Base-by-base conservation (phyloP, 192 early-diverging fungal genomes). In the Entophlyctis luteolus region DNA sequence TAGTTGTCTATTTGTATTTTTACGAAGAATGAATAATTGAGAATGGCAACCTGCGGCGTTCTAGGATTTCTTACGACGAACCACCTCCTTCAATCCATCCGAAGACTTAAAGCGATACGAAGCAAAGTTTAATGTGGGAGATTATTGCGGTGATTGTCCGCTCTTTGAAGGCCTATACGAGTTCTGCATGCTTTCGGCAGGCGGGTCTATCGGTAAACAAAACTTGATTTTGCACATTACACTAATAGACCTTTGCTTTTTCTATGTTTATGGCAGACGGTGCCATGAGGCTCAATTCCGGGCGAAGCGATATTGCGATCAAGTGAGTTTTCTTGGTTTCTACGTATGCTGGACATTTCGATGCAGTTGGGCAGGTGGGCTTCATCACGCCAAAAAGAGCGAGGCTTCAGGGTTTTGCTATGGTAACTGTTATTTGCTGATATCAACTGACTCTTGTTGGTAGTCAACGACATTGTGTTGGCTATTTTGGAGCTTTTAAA, bases 361-460 rank as follows among this genome's bases (percentile, higher is more conserved):
- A 27, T 2, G 8, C 22, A 67, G 65, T 74, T 99, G 97, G 97
- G 93, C 89, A 10, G 97, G 97, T 65, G 97, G 97, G n/a, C 79
- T 98, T 23, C 94, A 99, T 77, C 96, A 98, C 70, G 91, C 90
- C 6, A 90, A 91, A 54, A 85, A 89, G 38, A 78, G 76, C 52
- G 90, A 92, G 59, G 97, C 97, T 2, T 89, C 90, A 33, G 97
- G 97, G 2, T 99, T 98, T 68, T 99, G 97, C 73, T 99, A 94
- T 74, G 68, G 68, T 70, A 37, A 6, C 46, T 53, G 8, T 23
- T 23, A 18, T 54, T 65, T 65, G 12, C 31, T 28, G 28, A 14
- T 52, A 8, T 22, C 10, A 8, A 38, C n/a, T n/a, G n/a, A 14
- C 28, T 29, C 23, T 35, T 37, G 39, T 16, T 38, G 18, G 8